Evolutionary conservation across 352 stramenopile genomes (phyloP).

Genomic region (Pythium periplocum): DNA sequence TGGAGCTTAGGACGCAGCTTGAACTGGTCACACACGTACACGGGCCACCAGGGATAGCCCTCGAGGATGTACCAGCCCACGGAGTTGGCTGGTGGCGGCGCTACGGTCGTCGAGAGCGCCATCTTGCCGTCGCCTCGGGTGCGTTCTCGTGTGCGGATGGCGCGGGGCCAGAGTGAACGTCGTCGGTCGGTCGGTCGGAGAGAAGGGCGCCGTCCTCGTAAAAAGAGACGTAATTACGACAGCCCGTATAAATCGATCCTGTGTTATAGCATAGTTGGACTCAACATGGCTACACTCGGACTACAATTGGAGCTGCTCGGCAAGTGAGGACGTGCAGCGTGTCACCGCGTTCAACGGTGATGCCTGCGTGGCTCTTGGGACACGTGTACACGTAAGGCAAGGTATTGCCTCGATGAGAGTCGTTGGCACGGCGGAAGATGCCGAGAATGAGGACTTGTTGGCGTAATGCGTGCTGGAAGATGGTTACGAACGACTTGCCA

Average conservation of each 20-base stretch:
- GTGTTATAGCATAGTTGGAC: no score
- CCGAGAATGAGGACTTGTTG: slow-evolving; percentile 41
- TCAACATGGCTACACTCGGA: slow-evolving; percentile 3
- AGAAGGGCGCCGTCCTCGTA: no score
- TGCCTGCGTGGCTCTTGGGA: slow-evolving; percentile 18
- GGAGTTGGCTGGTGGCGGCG: slow-evolving; percentile 38
- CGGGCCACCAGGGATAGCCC: slow-evolving; percentile 82
- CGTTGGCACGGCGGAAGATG: slow-evolving; percentile 36
- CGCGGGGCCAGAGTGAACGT: no score
- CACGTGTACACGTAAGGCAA: slow-evolving; percentile 54
- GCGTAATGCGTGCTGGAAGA: slow-evolving; percentile 35
- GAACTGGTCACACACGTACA: slow-evolving; percentile 77
- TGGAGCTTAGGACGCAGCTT: slow-evolving; percentile 70
- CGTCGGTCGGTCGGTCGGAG: no score
- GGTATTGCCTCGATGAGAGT: slow-evolving; percentile 29
- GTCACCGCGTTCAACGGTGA: slow-evolving; percentile 32
- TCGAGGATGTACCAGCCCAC: slow-evolving; percentile 85
- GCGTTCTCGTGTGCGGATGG: neutral
- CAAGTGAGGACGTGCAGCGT: slow-evolving; percentile 37
- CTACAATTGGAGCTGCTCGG: slow-evolving; percentile 16
- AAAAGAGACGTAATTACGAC: no score
- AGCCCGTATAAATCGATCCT: no score
- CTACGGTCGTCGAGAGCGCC: neutral
- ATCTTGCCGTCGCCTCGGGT: neutral
- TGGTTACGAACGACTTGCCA: slow-evolving; percentile 26